These are phyloP conservation scores for Neospora caninum DNA, from an alignment of 169 alveolate species.

Conservation along the genomic window DNA sequence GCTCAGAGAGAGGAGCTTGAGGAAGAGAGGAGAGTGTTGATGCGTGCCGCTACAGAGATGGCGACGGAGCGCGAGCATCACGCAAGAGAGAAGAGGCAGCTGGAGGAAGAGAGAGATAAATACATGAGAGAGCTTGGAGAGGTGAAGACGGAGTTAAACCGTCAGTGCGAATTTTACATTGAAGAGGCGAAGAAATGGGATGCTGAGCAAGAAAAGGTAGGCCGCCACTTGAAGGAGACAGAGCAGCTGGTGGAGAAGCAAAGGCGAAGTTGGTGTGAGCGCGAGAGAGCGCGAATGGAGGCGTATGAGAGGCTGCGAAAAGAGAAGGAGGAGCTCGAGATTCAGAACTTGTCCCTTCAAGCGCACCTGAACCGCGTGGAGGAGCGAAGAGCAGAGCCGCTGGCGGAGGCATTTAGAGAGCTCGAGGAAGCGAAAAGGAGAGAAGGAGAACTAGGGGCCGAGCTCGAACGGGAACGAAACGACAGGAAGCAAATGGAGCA, in stretches of 20 bases:
- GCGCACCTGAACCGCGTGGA: neutral
- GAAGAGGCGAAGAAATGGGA: neutral
- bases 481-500: neutral
- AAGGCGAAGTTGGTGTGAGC: neutral
- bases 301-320: neutral
- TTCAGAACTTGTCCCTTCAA: neutral
- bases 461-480: neutral
- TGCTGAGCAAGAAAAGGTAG: neutral
- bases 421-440: neutral
- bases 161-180: neutral
- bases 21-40: no score
- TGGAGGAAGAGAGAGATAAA: neutral
- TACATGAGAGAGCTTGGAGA: neutral
- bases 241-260: neutral
- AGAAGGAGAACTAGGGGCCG: neutral
- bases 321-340: neutral
- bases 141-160: neutral
- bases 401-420: neutral
- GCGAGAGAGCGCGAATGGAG: neutral
- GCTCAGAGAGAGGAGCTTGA: neutral
- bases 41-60: no score
- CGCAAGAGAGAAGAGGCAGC: neutral
- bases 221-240: neutral
- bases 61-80: no score
- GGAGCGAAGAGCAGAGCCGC: neutral